Evolutionary conservation across 352 stramenopile species (phyloP), one percentile per base, ranked within the genome.

Genomic region (Pythium guiyangense): DNA sequence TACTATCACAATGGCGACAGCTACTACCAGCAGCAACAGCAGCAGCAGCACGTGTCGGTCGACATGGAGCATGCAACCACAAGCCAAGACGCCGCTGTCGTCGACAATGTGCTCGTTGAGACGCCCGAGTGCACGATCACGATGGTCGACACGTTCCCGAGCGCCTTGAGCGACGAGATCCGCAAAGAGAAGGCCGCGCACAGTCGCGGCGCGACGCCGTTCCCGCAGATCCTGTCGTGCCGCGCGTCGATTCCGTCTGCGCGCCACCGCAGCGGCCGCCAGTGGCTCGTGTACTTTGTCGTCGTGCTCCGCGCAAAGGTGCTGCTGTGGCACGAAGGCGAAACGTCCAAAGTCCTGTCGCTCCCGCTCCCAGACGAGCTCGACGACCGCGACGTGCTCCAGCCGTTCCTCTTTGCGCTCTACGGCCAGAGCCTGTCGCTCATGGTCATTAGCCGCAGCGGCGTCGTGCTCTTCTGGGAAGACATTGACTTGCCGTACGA

Each of bases 401-500:
- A 77, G 25, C 78, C 78, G n/a, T 90, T 90, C 54, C 63, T 92
- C 4, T 80, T 90, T 35, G 66, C 74, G 29, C 60, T 88, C 0
- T 77, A 88, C 54, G 76, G 76, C n/a, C 66, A 78, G 55, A 84
- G 66, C 39, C 57, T 90, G 48, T 89, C 78, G 55, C 71, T 92
- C n/a, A 71, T 92, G 64, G 66, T 86, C 25, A 70, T 92, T 45
- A 69, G 69, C 29, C 71, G 65, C 40, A 86, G 73, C 53, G 82
- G 82, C 17, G 61, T 82, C 56, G 79, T 92, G 60, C 68, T 90
- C 25, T 90, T 92, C 59, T 92, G 79, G 79, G 82, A 90, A 54
- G 82, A 92, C 59, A 81, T 92, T 59, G 78, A 88, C 20, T 60
- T 89, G 29, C 78, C 82, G 3, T 90, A 90, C 51, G 78, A 90